phyloP scores from a whole-genome alignment of 257 asterid species.

The Prunella vulgaris region DNA sequence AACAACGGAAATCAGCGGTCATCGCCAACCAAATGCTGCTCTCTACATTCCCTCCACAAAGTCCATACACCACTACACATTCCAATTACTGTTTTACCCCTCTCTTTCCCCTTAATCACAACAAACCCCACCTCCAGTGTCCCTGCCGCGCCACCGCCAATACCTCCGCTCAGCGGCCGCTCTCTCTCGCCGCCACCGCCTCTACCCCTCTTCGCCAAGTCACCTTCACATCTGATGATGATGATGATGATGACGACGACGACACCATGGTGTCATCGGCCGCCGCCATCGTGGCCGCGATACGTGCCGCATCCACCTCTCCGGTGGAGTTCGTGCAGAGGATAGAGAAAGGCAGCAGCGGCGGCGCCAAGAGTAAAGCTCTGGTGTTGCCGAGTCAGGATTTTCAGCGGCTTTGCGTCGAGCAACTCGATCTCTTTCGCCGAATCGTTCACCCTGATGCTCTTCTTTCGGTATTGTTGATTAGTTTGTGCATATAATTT shows the following conservation, averaged over 20 bases:
- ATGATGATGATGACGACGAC: constrained; percentile 23
- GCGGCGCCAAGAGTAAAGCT: constrained; percentile 35
- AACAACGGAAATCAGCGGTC: neutral
- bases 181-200: constrained; percentile 37
- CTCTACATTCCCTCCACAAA: constrained; percentile 53
- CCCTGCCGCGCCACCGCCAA: constrained; percentile 44
- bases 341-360: constrained; percentile 43
- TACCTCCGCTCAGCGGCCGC: constrained; percentile 44
- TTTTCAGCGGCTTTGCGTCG: constrained; percentile 75
- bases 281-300: constrained; percentile 64
- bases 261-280: constrained; percentile 66
- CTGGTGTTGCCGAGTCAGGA: constrained; percentile 84
- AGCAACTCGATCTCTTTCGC: constrained; percentile 83
- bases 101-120: constrained; percentile 22
- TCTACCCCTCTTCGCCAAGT: constrained; percentile 51
- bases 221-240: constrained; percentile 40
- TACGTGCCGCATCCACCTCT: constrained; percentile 72
- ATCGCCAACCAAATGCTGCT: constrained; percentile 47
- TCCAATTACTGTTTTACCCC: constrained; percentile 33
- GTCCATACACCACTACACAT: constrained; percentile 30
- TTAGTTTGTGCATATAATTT: neutral
- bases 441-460: constrained; percentile 72
- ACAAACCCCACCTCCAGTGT: constrained; percentile 29
- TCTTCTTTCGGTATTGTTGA: constrained; percentile 54
- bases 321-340: constrained; percentile 85